phyloP scores from a whole-genome alignment of 371 early-diverging fungal genomes.

The Chytridiales sp. region DNA sequence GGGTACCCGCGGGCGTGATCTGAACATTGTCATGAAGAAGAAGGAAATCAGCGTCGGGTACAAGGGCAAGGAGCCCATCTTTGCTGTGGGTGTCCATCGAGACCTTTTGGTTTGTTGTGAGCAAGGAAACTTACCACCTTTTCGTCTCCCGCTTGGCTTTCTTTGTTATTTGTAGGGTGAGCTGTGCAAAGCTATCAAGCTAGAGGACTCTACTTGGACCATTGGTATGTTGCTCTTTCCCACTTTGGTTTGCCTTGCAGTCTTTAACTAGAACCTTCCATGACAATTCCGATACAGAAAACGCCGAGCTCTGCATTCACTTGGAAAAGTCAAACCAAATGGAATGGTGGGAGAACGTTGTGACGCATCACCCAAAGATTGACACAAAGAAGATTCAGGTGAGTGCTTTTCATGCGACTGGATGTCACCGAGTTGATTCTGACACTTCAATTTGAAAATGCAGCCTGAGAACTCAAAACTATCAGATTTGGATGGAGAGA shows the following conservation, averaged over 20 bases:
- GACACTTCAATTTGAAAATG: no score
- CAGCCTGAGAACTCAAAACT: conserved; percentile 89
- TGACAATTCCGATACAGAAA: conserved; percentile 48
- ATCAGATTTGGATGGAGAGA: conserved; percentile 86
- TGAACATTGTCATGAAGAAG: conserved; percentile 68
- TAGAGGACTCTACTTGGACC: conserved; percentile 87
- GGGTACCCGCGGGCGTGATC: conserved; percentile 71
- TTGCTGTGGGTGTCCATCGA: conserved; percentile 53
- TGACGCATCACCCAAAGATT: conserved; percentile 76
- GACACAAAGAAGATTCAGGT: conserved; percentile 80
- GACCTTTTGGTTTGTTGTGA: not conserved
- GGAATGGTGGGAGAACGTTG: conserved; percentile 92
- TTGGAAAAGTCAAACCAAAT: conserved; percentile 79
- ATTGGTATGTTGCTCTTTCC: conserved; percentile 50
- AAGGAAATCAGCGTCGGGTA: conserved; percentile 67
- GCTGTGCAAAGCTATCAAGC: conserved; percentile 66
- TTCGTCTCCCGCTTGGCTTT: not conserved
- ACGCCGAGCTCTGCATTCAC: conserved; percentile 71
- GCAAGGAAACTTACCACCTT: not conserved
- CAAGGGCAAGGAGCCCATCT: conserved; percentile 72
- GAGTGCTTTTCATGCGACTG: no score
- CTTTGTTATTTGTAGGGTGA: conserved; percentile 56
- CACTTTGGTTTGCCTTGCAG: not conserved
- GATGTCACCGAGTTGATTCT: no score
- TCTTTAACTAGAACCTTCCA: not conserved